Conservation (phyloP, 306 rosid species). For the Carpinus viminea region DNA sequence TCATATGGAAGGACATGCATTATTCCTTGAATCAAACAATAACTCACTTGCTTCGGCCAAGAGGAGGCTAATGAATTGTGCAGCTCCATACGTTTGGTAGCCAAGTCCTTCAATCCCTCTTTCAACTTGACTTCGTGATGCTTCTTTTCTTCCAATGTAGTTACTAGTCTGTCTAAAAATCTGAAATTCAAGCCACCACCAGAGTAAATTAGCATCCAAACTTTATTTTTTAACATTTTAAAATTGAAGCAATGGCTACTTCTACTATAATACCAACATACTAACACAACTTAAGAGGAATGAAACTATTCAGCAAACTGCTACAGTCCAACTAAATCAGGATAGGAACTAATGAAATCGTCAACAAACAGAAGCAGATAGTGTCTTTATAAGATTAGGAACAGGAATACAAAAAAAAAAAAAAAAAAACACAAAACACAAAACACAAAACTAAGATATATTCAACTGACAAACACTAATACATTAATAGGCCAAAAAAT, state of each 20-base stretch:
- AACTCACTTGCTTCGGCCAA: constrained; percentile 89
- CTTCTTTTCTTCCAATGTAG: constrained; percentile 85
- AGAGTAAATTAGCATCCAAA: constrained; percentile 10
- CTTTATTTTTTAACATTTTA: neutral
- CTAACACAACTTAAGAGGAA: neutral
- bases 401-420: neutral
- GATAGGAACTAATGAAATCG: neutral
- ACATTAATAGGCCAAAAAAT: neutral
- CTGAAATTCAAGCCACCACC: constrained; percentile 50
- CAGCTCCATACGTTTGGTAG: constrained; percentile 81
- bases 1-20: neutral
- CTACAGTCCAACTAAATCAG: neutral
- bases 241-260: neutral
- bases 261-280: neutral
- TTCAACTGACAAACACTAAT: neutral
- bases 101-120: constrained; percentile 82
- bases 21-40: neutral
- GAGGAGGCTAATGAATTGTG: constrained; percentile 86
- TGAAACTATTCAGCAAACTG: neutral
- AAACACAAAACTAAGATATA: neutral
- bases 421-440: no score
- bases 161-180: constrained; percentile 79
- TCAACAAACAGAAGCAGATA: neutral
- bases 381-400: neutral
- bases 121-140: constrained; percentile 84